Evolutionary conservation across 2,329 filamentous ascomycete species (phyloP).

Genomic region (Pyrenochaeta sp.): DNA sequence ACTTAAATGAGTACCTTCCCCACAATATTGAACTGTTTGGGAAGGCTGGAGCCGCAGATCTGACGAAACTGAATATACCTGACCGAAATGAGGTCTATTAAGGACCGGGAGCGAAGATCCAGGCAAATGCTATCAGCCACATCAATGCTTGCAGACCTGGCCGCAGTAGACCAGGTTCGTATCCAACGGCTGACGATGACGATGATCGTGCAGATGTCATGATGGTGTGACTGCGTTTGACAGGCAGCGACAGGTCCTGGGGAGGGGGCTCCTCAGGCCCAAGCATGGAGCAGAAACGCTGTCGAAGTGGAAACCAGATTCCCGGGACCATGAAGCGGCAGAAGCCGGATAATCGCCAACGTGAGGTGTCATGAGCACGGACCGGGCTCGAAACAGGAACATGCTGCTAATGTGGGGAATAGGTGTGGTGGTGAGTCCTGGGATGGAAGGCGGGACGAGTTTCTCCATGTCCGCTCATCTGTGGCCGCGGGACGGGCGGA

Average conservation of each 20-base stretch:
- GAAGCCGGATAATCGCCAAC: slow-evolving; percentile 19
- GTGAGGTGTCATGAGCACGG: slow-evolving; percentile 8
- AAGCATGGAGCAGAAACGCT: slow-evolving; percentile 5
- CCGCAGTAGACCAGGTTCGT: neutral
- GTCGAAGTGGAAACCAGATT: slow-evolving; percentile 9
- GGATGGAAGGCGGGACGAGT: slow-evolving; percentile 1
- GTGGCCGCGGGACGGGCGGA: slow-evolving; percentile 7
- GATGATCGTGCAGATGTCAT: slow-evolving; percentile 10
- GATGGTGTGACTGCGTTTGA: slow-evolving; percentile 10
- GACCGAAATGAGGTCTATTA: slow-evolving; percentile 10
- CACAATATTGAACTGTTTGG: slow-evolving; percentile 17
- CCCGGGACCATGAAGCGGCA: slow-evolving; percentile 23
- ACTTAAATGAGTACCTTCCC: slow-evolving; percentile 22
- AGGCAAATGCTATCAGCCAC: neutral
- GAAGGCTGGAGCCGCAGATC: slow-evolving; percentile 12
- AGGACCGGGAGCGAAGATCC: neutral
- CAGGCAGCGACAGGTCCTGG: slow-evolving; percentile 2
- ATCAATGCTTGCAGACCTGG: neutral
- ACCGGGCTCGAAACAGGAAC: slow-evolving; percentile 1
- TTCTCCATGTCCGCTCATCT: slow-evolving; percentile 2
- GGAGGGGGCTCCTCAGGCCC: slow-evolving; percentile 4
- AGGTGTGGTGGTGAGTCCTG: neutral
- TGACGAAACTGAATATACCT: slow-evolving; percentile 1
- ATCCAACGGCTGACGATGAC: slow-evolving; percentile 4
- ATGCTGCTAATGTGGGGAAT: neutral